Percentiles rank a stretch among this genome's conserved stretches.
phyloP scores from a whole-genome alignment of 768 basidiomycete species.

The Termitomyces sp. region DNA sequence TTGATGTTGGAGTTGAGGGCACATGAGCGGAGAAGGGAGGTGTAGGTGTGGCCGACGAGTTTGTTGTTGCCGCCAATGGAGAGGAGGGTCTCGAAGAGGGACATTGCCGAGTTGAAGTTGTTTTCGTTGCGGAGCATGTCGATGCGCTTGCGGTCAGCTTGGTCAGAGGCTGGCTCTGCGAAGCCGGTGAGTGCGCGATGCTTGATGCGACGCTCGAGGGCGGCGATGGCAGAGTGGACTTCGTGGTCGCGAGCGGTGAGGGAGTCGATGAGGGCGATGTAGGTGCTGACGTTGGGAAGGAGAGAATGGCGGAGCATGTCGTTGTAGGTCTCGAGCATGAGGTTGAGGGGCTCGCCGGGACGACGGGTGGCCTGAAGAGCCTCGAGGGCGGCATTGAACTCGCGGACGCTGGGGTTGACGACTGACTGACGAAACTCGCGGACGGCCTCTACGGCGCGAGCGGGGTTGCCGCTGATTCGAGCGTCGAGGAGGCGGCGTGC shows the following conservation, averaged over 20 bases:
- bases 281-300: slow-evolving; percentile 58
- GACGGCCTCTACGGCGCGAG: slow-evolving; percentile 27
- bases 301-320: slow-evolving; percentile 59
- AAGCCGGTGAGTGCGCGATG: slow-evolving; percentile 25
- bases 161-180: slow-evolving; percentile 12
- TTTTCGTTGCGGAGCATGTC: slow-evolving; percentile 50
- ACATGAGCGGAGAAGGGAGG: slow-evolving; percentile 55
- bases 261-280: slow-evolving; percentile 51
- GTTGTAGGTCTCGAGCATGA: slow-evolving; percentile 65
- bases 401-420: slow-evolving; percentile 32
- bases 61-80: slow-evolving; percentile 24
- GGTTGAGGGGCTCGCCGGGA: slow-evolving; percentile 46
- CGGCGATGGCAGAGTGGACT: slow-evolving; percentile 38
- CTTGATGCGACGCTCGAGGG: slow-evolving; percentile 36
- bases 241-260: slow-evolving; percentile 68
- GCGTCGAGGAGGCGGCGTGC: slow-evolving; percentile 19
- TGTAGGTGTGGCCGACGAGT: slow-evolving; percentile 37
- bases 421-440: slow-evolving; percentile 25
- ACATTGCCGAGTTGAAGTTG: slow-evolving; percentile 66
- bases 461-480: slow-evolving; percentile 18
- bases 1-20: slow-evolving; percentile 51
- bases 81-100: slow-evolving; percentile 61
- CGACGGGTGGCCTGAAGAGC: slow-evolving; percentile 43
- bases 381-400: slow-evolving; percentile 61
- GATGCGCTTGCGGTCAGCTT: slow-evolving; percentile 32